These are phyloP conservation scores for Adiantum capillusveneris DNA, from an alignment of 75 land plant species.

Conservation along the genomic window DNA sequence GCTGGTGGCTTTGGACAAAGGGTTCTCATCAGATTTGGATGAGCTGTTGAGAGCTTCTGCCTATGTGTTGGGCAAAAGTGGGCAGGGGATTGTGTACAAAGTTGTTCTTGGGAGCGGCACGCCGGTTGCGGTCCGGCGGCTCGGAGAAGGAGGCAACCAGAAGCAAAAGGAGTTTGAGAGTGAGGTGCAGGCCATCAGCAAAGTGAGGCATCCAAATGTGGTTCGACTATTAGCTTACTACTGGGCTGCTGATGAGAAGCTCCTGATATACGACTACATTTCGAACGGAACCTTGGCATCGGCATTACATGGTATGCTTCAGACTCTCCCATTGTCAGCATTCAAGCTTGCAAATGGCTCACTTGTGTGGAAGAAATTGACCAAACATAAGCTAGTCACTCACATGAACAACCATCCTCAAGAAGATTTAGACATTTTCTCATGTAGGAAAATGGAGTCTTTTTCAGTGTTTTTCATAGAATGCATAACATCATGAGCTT, in stretches of 20 bases:
- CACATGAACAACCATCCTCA: too few relatives aligned
- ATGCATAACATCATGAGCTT: too few relatives aligned
- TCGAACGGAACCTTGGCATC: conserved; percentile 56
- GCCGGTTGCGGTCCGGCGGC: conserved; percentile 45
- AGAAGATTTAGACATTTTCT: too few relatives aligned
- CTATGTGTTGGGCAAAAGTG: conserved; percentile 71
- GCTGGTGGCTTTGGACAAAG: conserved; percentile 51
- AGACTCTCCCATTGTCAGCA: too few relatives aligned
- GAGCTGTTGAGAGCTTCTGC: conserved; percentile 76
- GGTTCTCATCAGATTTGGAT: conserved; percentile 51
- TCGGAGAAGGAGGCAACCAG: conserved; percentile 41
- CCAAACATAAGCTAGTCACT: too few relatives aligned
- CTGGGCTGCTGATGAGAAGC: conserved; percentile 62
- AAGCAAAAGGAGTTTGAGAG: conserved; percentile 50
- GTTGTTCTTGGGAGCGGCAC: conserved; percentile 48
- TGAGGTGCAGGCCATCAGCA: conserved; percentile 55
- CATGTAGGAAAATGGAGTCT: too few relatives aligned
- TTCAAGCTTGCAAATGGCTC: too few relatives aligned
- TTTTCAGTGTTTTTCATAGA: too few relatives aligned
- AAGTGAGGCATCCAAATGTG: conserved; percentile 51
- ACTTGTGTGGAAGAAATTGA: too few relatives aligned
- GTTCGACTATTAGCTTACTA: conserved; percentile 70
- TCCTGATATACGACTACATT: conserved; percentile 65
- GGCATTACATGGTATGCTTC: conserved; percentile 58
- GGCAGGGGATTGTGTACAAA: conserved; percentile 67